Evolutionary conservation across 73 alveolate genomes (phyloP), one percentile per base, ranked within the genome.

Genomic region (Paramecium biaurelia): DNA sequence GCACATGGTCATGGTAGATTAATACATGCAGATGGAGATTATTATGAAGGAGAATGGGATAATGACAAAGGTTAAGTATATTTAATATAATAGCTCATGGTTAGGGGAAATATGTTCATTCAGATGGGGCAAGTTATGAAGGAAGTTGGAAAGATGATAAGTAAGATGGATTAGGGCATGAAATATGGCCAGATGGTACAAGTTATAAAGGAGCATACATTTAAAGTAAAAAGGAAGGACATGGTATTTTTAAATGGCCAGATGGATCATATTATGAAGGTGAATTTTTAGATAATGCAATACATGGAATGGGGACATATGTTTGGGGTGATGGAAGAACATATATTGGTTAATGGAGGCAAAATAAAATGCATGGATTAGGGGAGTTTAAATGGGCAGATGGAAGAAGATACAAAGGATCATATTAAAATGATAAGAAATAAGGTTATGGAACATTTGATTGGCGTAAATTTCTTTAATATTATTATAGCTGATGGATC

Each of bases 121-220:
- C 95, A n/a, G 95, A 93, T 86, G 98, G 98, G 32, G 93, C 96
- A 82, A 93, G 89, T 45, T 96, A 96, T 92, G 92, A 86, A 59
- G 98, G 98, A 1, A 89, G 85, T 45, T 96, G 97, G 96, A 88
- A 85, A 32, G 93, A 95, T 89, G 98, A 95, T 87, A 94, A 95
- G 38, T 93, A 96, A 92, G 95, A 90, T 94, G 98, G 98, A 10
- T 90, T 82, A 38, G 98, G 98, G 18, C 76, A 41, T 68, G 98
- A 96, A 93, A 94, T 63, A 43, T 96, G 98, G 97, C 95, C 96
- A 59, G 98, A 95, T 93, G 97, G 97, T 47, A 88, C 98, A 21
- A 79, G 92, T 37, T 96, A 96, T 93, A 95, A 95, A 93, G 98
- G 98, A 14, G 35, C 58, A 45, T 96, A 95, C 88, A 92, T 85